Evolutionary conservation across 495 filamentous ascomycete genomes (phyloP), one percentile per base, ranked within the genome.

Genomic region (Hypoxylon fragiforme): DNA sequence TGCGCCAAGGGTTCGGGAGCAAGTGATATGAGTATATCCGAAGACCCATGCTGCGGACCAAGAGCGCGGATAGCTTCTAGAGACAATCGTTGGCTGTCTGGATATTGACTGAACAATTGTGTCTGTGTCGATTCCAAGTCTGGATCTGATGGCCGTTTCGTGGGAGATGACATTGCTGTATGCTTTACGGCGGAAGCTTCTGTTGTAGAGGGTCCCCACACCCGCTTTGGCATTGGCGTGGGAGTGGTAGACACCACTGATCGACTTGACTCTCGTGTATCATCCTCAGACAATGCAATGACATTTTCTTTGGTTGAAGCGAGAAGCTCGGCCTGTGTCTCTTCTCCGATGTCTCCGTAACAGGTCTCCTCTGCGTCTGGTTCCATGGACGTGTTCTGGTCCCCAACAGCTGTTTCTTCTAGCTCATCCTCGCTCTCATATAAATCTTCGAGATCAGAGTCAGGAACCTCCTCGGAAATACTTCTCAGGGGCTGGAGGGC

Each of bases 1-100:
- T 62, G 58, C 0, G 66, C 65, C 7, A 78, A 62, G 6, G 68
- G 67, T 8, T 72, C 57, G 0, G 73, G 63, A 11, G 69, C 64
- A 12, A 79, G 57, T 0, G 72, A 71, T 18, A 80, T 65, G 51
- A 82, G 61, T 3, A 79, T 69, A 49, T 82, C 79, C 1, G 77
- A 75, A 7, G 68, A 64, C 1, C 64, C 60, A 5, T 74, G 78
- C 42, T 73, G 70, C 2, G 75, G 72, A 0, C 75, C 75, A 39
- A 82, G 66, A 32, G 67, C 60, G 18, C 62, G 66, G 7, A 79
- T 67, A 1, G 69, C 58, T 12, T 76, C 70, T 7, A 78, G 55
- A 6, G 74, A 68, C 12, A 82, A 56, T 8, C 79, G 73, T 49
- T 82, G 78, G 50, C 76, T 79, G 49, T 80, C 76, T 14, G 75